These are phyloP conservation scores for Cryptosporidium ryanae DNA, from an alignment of 169 alveolate genomes.

Conservation along the genomic window DNA sequence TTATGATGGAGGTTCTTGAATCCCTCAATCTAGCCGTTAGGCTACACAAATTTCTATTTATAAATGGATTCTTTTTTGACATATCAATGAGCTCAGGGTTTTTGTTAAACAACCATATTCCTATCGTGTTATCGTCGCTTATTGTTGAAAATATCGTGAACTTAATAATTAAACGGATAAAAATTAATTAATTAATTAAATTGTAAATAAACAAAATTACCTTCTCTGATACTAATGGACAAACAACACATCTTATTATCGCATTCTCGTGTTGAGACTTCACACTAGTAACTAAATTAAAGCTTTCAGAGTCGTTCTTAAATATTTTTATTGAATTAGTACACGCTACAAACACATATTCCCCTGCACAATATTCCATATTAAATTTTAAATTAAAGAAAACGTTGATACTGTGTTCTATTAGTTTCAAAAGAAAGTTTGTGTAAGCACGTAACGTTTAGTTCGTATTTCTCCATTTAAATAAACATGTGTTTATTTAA, in stretches of 20 bases:
- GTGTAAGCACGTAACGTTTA: no score
- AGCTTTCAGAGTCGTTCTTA: constrained; percentile 5
- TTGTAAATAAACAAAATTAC: constrained; percentile 22
- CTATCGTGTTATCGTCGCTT: constrained; percentile 70
- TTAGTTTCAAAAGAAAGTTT: no score
- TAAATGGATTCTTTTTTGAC: not conserved
- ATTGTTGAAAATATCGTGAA: constrained; percentile 56
- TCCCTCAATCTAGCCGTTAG: constrained; percentile 66
- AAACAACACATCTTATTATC: constrained; percentile 14
- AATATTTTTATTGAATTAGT: constrained; percentile 50
- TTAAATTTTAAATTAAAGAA: not conserved
- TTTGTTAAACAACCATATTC: constrained; percentile 70
- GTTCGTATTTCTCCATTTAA: no score
- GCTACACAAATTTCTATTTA: constrained; percentile 11
- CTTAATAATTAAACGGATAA: not conserved
- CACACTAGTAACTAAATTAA: constrained; percentile 14
- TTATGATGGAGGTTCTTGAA: constrained; percentile 28
- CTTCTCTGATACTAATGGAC: constrained; percentile 60
- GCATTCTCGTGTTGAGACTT: constrained; percentile 51
- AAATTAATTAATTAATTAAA: no score
- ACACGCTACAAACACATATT: constrained; percentile 46
- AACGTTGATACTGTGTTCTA: no score
- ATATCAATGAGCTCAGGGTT: not conserved
- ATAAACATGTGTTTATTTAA: no score
- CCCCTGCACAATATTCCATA: constrained; percentile 21